A percentile compares a stretch with the other conserved stretches of the same genome.
phyloP scores from a whole-genome alignment of 73 alveolate genomes.

The Vitrella brassicaformis region DNA sequence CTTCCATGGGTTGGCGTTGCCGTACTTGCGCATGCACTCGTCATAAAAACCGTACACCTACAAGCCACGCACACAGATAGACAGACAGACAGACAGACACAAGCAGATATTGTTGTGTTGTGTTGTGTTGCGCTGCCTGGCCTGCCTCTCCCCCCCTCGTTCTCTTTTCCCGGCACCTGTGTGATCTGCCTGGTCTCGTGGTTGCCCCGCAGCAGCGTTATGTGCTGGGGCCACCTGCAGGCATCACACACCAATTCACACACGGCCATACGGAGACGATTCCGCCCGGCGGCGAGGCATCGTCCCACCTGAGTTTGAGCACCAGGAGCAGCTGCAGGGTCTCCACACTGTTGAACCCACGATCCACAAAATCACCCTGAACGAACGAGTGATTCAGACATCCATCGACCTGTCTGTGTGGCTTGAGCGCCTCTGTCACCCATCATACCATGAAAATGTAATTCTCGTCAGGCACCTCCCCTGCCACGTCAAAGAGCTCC shows the following conservation, averaged over 20 bases:
- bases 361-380: constrained; percentile 63
- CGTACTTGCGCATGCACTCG: constrained; percentile 81
- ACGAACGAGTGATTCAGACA: constrained; percentile 17
- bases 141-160: too few relatives aligned
- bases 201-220: constrained; percentile 59
- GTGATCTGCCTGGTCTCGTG: constrained; percentile 79
- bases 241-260: too few relatives aligned
- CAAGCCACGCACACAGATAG: neutral
- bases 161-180: neutral
- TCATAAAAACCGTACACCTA: constrained; percentile 84
- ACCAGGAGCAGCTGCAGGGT: constrained; percentile 59
- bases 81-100: neutral
- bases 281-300: too few relatives aligned
- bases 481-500: constrained; percentile 54
- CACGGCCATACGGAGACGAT: too few relatives aligned
- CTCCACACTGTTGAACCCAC: constrained; percentile 77
- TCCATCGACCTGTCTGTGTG: neutral
- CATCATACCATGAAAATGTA: constrained; percentile 43
- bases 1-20: constrained; percentile 55
- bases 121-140: too few relatives aligned
- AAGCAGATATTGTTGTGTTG: too few relatives aligned
- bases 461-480: constrained; percentile 45
- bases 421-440: too few relatives aligned
- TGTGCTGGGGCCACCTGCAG: constrained; percentile 42
- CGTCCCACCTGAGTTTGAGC: constrained; percentile 53